Conservation (phyloP, 169 alveolate genomes). For the Plasmodium chabaudi region DNA sequence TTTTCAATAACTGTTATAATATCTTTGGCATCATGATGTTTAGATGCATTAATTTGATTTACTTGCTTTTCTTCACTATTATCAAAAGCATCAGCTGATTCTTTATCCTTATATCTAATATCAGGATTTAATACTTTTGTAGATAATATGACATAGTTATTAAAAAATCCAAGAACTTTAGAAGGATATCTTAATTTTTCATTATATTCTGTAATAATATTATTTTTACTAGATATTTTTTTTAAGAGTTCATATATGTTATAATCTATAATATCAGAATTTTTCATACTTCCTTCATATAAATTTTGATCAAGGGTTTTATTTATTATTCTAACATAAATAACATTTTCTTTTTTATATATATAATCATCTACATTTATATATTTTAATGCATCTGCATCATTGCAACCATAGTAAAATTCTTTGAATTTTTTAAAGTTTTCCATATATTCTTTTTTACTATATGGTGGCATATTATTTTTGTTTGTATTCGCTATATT, state of each 20-base stretch:
- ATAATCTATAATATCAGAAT: slow-evolving; percentile 21
- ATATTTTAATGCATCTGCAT: slow-evolving; percentile 69
- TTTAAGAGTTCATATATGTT: slow-evolving; percentile 56
- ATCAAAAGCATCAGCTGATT: not conserved
- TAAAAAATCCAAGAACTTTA: slow-evolving; percentile 56
- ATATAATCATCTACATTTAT: slow-evolving; percentile 71
- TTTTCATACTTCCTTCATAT: slow-evolving; percentile 74
- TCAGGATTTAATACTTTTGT: slow-evolving; percentile 43
- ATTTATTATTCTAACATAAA: slow-evolving; percentile 70
- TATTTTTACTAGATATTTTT: slow-evolving; percentile 31
- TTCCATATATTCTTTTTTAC: slow-evolving; percentile 36
- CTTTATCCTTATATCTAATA: not conserved
- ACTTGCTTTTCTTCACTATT: not conserved
- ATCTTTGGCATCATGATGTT: slow-evolving; percentile 10
- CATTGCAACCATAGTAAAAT: slow-evolving; percentile 57
- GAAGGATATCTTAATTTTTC: slow-evolving; percentile 66
- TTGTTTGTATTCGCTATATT: not conserved
- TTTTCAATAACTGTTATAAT: slow-evolving; percentile 66
- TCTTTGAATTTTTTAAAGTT: slow-evolving; percentile 47
- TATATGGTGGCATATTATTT: not conserved
- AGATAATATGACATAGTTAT: slow-evolving; percentile 56
- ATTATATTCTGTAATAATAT: slow-evolving; percentile 14
- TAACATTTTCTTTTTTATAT: slow-evolving; percentile 57
- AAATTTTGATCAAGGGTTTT: slow-evolving; percentile 56
- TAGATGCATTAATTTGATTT: not conserved